These are phyloP conservation scores for Pneumocystis murina DNA, from an alignment of 1,139 yeast species.

Conservation along the genomic window DNA sequence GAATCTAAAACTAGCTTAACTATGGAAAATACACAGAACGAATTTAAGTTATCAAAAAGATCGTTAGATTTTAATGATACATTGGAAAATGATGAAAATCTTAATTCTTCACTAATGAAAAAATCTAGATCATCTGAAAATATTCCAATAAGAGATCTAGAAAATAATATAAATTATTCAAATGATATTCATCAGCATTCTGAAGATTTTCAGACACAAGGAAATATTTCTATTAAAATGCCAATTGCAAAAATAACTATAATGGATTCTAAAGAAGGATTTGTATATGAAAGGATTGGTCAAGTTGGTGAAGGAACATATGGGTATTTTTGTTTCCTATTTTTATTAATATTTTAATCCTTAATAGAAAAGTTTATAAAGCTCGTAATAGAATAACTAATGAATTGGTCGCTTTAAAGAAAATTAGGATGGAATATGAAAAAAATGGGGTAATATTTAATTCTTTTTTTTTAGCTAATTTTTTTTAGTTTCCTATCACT, in stretches of 20 bases:
- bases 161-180: background rate
- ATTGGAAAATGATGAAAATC: background rate
- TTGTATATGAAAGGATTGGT: slow-evolving; percentile 29
- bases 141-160: background rate
- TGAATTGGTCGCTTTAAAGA: slow-evolving; percentile 66
- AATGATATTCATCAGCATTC: background rate
- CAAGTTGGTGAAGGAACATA: slow-evolving; percentile 79
- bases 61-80: background rate
- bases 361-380: slow-evolving; percentile 43
- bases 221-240: background rate
- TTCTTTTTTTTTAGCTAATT: background rate
- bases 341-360: background rate
- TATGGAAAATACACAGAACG: background rate
- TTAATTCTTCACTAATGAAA: background rate
- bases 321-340: slow-evolving; percentile 25
- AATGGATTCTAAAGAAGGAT: slow-evolving; percentile 7
- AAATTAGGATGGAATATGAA: slow-evolving; percentile 69
- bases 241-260: background rate
- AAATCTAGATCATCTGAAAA: background rate
- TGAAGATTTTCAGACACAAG: background rate
- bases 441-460: slow-evolving; percentile 46
- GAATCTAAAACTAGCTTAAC: background rate
- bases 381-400: slow-evolving; percentile 56
- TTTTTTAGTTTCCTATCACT: slow-evolving; percentile 58
- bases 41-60: background rate